Percentiles rank a stretch among this genome's conserved stretches.
Conservation (phyloP, 768 basidiomycete genomes). For the Lactarius hatsudake region DNA sequence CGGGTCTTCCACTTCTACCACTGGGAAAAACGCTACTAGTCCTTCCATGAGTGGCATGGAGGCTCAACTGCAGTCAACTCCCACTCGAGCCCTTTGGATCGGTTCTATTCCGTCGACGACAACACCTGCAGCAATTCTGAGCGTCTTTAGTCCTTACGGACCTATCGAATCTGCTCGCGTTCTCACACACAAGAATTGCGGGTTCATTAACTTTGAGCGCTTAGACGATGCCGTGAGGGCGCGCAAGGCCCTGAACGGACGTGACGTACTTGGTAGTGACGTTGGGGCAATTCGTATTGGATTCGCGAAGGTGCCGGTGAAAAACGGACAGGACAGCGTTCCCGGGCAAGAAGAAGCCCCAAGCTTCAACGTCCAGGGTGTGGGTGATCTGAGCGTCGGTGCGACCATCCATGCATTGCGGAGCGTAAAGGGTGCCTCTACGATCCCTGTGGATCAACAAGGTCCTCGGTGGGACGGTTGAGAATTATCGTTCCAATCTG, state of each 20-base stretch:
- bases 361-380: slow-evolving; percentile 70
- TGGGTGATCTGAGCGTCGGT: slow-evolving; percentile 82
- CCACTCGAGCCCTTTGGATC: slow-evolving; percentile 96
- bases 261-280: slow-evolving; percentile 93
- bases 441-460: slow-evolving; percentile 91
- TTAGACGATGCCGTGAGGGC: slow-evolving; percentile 96
- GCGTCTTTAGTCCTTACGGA: slow-evolving; percentile 96
- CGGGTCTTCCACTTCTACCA: slow-evolving; percentile 58
- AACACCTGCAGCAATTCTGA: slow-evolving; percentile 89
- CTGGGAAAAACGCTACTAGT: slow-evolving; percentile 47
- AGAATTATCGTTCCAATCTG: slow-evolving; percentile 93
- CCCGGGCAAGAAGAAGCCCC: slow-evolving; percentile 60
- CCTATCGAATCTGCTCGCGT: slow-evolving; percentile 97
- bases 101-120: slow-evolving; percentile 95
- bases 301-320: slow-evolving; percentile 94
- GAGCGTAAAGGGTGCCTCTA: slow-evolving; percentile 86
- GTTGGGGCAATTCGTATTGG: slow-evolving; percentile 97
- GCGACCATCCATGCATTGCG: slow-evolving; percentile 86
- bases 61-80: slow-evolving; percentile 83
- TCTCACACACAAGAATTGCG: slow-evolving; percentile 96
- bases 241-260: slow-evolving; percentile 91
- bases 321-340: slow-evolving; percentile 68
- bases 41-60: slow-evolving; percentile 69
- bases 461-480: slow-evolving; percentile 86
- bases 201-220: slow-evolving; percentile 96